These are phyloP conservation scores for Datisca glomerata DNA, from an alignment of 306 rosid species.

Conservation along the genomic window DNA sequence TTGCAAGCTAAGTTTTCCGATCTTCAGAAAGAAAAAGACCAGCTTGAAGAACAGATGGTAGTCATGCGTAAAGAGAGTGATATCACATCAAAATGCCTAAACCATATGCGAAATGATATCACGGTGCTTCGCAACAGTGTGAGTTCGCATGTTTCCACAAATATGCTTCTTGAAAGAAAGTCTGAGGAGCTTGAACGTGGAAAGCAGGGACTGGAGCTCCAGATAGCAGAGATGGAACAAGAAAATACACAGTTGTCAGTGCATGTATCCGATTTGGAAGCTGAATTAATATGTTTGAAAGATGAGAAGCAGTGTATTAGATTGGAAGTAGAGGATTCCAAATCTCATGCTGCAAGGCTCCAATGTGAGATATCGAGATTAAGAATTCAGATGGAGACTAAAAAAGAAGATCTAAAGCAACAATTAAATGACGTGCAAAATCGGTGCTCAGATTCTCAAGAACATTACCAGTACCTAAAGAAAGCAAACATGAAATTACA, in stretches of 20 bases:
- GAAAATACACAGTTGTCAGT: conserved; percentile 17
- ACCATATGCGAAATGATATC: conserved; percentile 24
- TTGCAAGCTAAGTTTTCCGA: conserved; percentile 21
- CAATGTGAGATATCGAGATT: conserved; percentile 19
- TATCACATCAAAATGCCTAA: conserved; percentile 19
- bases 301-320: conserved; percentile 13
- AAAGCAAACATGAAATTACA: conserved; percentile 27
- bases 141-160: conserved; percentile 22
- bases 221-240: conserved; percentile 19
- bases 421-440: conserved; percentile 18
- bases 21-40: conserved; percentile 23
- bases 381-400: conserved; percentile 11
- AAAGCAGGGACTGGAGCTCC: conserved; percentile 20
- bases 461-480: conserved; percentile 22
- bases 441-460: conserved; percentile 23
- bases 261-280: conserved; percentile 17
- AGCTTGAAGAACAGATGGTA: conserved; percentile 26
- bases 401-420: conserved; percentile 13
- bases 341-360: conserved; percentile 17
- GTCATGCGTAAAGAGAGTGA: conserved; percentile 21
- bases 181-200: conserved; percentile 22
- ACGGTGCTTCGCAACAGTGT: conserved; percentile 18
- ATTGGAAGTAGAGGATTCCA: conserved; percentile 19
- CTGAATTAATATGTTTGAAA: conserved; percentile 14
- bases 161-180: conserved; percentile 24